phyloP scores from a whole-genome alignment of 2,329 filamentous ascomycete genomes.

The Colletotrichum tropicale region DNA sequence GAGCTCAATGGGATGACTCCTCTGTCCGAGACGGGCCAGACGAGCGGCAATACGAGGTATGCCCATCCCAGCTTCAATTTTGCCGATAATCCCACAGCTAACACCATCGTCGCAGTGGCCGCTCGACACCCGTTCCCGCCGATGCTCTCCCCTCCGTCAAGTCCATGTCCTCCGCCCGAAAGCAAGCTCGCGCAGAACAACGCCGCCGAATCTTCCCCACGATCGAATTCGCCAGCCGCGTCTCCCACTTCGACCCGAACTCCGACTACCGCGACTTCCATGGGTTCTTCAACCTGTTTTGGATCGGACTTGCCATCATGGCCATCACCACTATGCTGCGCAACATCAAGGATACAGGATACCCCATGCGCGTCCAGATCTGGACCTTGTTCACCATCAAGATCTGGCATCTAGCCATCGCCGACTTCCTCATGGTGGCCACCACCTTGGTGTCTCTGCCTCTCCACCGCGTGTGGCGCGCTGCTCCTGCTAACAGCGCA shows the following conservation, averaged over 20 bases:
- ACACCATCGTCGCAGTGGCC: slow-evolving; percentile 60
- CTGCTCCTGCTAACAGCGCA: slow-evolving; percentile 48
- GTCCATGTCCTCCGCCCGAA: slow-evolving; percentile 83
- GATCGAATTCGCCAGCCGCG: slow-evolving; percentile 86
- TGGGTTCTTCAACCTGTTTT: slow-evolving; percentile 98
- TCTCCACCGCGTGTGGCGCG: slow-evolving; percentile 72
- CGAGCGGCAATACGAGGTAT: slow-evolving; percentile 20
- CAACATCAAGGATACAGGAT: slow-evolving; percentile 93
- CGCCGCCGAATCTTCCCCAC: slow-evolving; percentile 88
- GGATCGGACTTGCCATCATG: slow-evolving; percentile 97
- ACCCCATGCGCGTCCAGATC: slow-evolving; percentile 82
- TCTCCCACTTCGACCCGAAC: slow-evolving; percentile 93
- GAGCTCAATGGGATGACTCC: slow-evolving; percentile 7
- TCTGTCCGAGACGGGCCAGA: slow-evolving; percentile 11
- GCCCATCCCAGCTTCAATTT: neutral
- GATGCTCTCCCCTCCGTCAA: slow-evolving; percentile 94
- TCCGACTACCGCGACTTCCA: slow-evolving; percentile 94
- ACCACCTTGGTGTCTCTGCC: slow-evolving; percentile 75
- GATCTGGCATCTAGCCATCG: slow-evolving; percentile 83
- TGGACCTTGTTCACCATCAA: slow-evolving; percentile 90
- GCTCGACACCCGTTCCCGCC: slow-evolving; percentile 81
- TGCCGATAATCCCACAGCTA: neutral
- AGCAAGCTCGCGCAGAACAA: slow-evolving; percentile 81
- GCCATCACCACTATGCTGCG: slow-evolving; percentile 91
- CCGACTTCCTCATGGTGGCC: slow-evolving; percentile 84